Conservation (phyloP, 2,329 filamentous ascomycete genomes). For the Pleurostoma richardsiae region DNA sequence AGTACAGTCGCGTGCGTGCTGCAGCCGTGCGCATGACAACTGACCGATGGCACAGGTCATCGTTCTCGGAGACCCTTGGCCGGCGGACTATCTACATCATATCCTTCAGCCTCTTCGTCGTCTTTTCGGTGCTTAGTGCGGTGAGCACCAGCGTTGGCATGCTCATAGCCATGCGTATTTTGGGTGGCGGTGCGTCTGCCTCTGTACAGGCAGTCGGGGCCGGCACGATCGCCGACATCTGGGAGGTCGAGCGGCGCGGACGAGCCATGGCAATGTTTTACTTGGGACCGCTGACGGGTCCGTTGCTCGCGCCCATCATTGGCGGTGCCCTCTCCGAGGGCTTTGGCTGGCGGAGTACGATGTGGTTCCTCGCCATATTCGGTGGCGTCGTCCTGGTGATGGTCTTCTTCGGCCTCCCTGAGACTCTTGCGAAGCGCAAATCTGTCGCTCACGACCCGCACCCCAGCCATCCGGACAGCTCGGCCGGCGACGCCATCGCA, state of each 20-base stretch:
- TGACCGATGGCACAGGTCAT: conserved; percentile 37
- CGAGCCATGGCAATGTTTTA: conserved; percentile 81
- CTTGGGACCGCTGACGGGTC: conserved; percentile 70
- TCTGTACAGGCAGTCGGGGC: conserved; percentile 80
- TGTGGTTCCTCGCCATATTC: conserved; percentile 73
- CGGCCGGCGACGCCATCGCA: background rate
- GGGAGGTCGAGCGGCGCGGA: conserved; percentile 68
- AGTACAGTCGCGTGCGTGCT: conserved; percentile 1
- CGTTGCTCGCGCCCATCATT: conserved; percentile 70
- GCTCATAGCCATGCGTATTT: conserved; percentile 71
- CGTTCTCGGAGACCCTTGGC: conserved; percentile 69
- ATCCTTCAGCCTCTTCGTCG: conserved; percentile 66
- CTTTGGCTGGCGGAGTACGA: conserved; percentile 70
- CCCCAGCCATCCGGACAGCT: conserved; percentile 1
- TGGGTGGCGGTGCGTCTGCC: conserved; percentile 71
- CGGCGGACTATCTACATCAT: conserved; percentile 73
- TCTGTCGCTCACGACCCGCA: background rate
- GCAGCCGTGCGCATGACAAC: background rate
- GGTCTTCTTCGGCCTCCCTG: conserved; percentile 58
- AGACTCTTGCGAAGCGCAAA: conserved; percentile 48
- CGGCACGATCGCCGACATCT: conserved; percentile 78
- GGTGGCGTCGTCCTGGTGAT: conserved; percentile 53
- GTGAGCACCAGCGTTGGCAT: conserved; percentile 66
- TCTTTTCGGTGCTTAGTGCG: conserved; percentile 67
- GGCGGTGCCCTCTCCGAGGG: conserved; percentile 66